Conservation (phyloP, 345 rosid genomes). For the Trapa incisa region DNA sequence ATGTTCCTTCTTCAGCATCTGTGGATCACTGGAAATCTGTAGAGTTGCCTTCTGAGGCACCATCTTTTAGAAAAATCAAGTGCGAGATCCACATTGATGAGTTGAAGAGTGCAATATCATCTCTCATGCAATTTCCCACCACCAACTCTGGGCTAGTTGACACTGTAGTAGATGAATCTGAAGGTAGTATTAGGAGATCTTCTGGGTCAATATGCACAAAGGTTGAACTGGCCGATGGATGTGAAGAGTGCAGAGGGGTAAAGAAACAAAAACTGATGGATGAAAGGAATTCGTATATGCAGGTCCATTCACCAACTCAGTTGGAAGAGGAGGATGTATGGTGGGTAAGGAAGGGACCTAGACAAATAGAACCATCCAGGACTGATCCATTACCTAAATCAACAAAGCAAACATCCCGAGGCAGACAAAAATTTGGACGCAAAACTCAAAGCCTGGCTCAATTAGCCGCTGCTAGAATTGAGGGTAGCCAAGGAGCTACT, state of each 20-base stretch:
- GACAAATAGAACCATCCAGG: slow-evolving; percentile 42
- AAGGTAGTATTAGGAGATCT: slow-evolving; percentile 55
- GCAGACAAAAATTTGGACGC: slow-evolving; percentile 78
- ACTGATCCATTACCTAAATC: slow-evolving; percentile 54
- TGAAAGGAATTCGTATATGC: slow-evolving; percentile 51
- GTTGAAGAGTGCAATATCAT: slow-evolving; percentile 57
- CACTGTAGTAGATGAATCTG: slow-evolving; percentile 46
- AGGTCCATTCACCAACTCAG: slow-evolving; percentile 49
- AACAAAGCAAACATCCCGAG: slow-evolving; percentile 59
- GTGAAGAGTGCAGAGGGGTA: slow-evolving; percentile 81
- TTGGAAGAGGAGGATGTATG: slow-evolving; percentile 86
- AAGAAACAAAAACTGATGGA: slow-evolving; percentile 53
- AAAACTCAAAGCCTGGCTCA: slow-evolving; percentile 89
- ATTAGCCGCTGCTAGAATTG: slow-evolving; percentile 84
- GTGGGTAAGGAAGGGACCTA: slow-evolving; percentile 81
- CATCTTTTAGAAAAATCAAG: slow-evolving; percentile 32
- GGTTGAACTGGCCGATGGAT: slow-evolving; percentile 49
- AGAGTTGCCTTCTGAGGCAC: slow-evolving; percentile 17
- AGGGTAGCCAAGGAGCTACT: slow-evolving; percentile 95
- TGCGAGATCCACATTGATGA: slow-evolving; percentile 33
- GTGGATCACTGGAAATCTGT: slow-evolving; percentile 33
- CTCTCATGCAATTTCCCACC: slow-evolving; percentile 56
- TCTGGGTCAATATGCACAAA: slow-evolving; percentile 33
- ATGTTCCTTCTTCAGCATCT: slow-evolving; percentile 17
- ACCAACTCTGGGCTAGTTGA: slow-evolving; percentile 29